Conservation (phyloP, 2,329 filamentous ascomycete species). For the Acarospora socialis region DNA sequence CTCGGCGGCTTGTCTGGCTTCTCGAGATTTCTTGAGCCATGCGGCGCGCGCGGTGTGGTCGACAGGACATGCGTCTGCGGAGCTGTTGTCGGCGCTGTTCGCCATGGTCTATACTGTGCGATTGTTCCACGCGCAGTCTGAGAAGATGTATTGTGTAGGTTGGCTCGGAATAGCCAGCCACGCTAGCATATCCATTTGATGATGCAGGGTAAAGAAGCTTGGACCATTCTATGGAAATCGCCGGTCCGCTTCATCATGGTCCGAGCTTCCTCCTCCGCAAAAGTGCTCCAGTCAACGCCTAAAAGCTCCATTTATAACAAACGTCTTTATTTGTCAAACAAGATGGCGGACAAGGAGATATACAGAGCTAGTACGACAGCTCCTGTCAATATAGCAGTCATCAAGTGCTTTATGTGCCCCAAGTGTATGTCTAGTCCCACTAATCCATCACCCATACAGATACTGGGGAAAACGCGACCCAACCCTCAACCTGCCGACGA, state of each 20-base stretch:
- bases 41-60: constrained; percentile 78
- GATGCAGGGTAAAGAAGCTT: constrained; percentile 1
- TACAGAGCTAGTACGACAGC: constrained; percentile 92
- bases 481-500: constrained; percentile 90
- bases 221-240: neutral
- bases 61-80: constrained; percentile 78
- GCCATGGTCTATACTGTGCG: too few species aligned
- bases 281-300: neutral
- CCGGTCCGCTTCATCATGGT: constrained; percentile 1
- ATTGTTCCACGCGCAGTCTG: too few species aligned
- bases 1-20: constrained; percentile 30
- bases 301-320: neutral
- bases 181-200: too few species aligned
- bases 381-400: constrained; percentile 94
- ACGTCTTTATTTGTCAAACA: too few species aligned
- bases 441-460: constrained; percentile 23
- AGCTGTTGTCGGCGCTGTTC: constrained; percentile 7
- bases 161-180: too few species aligned
- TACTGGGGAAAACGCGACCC: constrained; percentile 97
- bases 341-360: constrained; percentile 33
- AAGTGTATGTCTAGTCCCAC: constrained; percentile 4
- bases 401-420: too few species aligned
- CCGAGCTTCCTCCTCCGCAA: constrained; percentile 4
- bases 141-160: too few species aligned
- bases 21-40: constrained; percentile 61